These are phyloP conservation scores for Arabis hirsuta DNA, from an alignment of 345 rosid genomes.

Conservation along the genomic window DNA sequence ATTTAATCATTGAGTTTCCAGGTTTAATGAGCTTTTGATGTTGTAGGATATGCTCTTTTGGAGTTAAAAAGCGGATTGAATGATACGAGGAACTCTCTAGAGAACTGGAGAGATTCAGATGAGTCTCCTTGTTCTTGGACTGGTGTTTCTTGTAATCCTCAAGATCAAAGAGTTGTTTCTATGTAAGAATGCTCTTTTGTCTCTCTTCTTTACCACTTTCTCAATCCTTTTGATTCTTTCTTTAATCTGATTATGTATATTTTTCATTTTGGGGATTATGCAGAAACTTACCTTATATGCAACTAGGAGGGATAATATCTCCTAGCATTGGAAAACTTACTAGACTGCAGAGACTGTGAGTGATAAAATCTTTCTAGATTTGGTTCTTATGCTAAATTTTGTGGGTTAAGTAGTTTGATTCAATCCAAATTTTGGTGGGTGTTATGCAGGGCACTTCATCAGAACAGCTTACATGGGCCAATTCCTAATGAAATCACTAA, in stretches of 20 bases:
- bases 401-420: constrained; percentile 12
- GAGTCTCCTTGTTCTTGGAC: constrained; percentile 90
- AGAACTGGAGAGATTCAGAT: constrained; percentile 76
- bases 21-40: neutral
- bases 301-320: constrained; percentile 82
- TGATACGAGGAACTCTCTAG: constrained; percentile 69
- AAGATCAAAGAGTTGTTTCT: constrained; percentile 71
- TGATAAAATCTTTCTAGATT: constrained; percentile 22
- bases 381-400: neutral
- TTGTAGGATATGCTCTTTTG: constrained; percentile 69
- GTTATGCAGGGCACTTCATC: constrained; percentile 77
- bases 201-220: neutral
- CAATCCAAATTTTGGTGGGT: constrained; percentile 1
- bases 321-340: constrained; percentile 87
- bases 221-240: constrained; percentile 7
- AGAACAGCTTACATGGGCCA: constrained; percentile 80
- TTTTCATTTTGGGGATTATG: constrained; percentile 19
- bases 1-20: constrained; percentile 24
- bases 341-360: constrained; percentile 88
- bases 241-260: neutral
- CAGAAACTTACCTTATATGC: constrained; percentile 93
- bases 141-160: constrained; percentile 76
- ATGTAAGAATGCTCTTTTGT: constrained; percentile 49
- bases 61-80: constrained; percentile 73
- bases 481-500: constrained; percentile 82